These are phyloP conservation scores for Solanum pinnatisectum DNA, from an alignment of 257 asterid species.

Conservation along the genomic window DNA sequence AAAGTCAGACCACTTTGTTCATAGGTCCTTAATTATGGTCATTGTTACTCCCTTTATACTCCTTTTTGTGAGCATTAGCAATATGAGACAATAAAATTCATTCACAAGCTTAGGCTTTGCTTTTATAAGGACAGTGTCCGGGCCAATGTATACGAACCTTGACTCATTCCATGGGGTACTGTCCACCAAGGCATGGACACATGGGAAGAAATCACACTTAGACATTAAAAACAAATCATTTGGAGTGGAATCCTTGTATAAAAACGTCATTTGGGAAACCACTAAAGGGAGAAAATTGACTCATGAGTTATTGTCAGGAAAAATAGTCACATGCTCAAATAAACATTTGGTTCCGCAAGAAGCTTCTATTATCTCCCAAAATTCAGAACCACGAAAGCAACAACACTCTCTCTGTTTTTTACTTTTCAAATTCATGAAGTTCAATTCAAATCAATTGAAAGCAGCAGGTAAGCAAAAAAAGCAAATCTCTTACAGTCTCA, in stretches of 20 bases:
- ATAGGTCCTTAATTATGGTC: not conserved
- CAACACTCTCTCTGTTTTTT: no score
- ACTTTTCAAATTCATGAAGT: not conserved
- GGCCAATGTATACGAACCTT: not conserved
- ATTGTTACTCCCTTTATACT: not conserved
- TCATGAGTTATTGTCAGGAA: not conserved
- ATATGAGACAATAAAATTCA: not conserved
- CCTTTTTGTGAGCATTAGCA: not conserved
- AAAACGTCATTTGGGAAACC: not conserved
- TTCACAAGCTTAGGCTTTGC: not conserved
- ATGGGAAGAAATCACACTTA: not conserved
- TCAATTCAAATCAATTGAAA: not conserved
- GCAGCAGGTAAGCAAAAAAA: not conserved
- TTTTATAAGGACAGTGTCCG: not conserved
- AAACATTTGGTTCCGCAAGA: not conserved
- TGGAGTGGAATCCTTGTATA: not conserved
- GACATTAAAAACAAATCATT: not conserved
- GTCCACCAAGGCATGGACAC: not conserved
- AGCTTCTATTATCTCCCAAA: not conserved
- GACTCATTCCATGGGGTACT: not conserved
- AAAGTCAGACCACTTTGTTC: not conserved
- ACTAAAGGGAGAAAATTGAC: not conserved
- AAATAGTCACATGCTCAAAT: not conserved
- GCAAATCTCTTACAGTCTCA: not conserved
- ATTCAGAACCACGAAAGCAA: not conserved